These are phyloP conservation scores for Cytospora chrysosperma DNA, from an alignment of 2,329 filamentous ascomycete species.

Conservation along the genomic window DNA sequence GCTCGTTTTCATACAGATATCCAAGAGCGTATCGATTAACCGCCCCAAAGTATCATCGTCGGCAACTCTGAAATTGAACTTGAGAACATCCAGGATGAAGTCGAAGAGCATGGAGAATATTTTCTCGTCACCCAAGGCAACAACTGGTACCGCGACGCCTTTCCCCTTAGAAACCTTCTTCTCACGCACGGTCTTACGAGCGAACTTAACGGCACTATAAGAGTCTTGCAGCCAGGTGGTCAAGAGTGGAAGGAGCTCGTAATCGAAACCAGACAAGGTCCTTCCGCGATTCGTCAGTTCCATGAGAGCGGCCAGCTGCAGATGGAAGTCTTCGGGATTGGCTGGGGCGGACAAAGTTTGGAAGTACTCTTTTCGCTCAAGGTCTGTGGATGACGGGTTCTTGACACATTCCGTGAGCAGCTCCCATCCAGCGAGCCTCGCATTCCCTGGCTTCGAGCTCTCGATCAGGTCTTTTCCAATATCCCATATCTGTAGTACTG, in stretches of 20 bases:
- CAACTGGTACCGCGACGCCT: conserved; percentile 26
- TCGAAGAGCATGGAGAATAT: conserved; percentile 64
- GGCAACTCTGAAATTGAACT: conserved; percentile 71
- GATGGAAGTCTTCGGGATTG: conserved; percentile 62
- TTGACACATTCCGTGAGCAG: conserved; percentile 65
- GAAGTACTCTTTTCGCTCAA: conserved; percentile 67
- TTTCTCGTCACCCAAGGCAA: conserved; percentile 53
- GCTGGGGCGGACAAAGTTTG: conserved; percentile 57
- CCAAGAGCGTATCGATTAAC: conserved; percentile 61
- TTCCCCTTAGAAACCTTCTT: conserved; percentile 42
- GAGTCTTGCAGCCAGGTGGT: conserved; percentile 58
- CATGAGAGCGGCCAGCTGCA: conserved; percentile 63
- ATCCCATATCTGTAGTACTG: conserved; percentile 63
- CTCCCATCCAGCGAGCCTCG: conserved; percentile 62
- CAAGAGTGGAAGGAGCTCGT: conserved; percentile 62
- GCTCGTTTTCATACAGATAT: conserved; percentile 68
- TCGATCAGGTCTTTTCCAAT: conserved; percentile 65
- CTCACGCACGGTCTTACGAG: conserved; percentile 46
- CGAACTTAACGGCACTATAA: conserved; percentile 53
- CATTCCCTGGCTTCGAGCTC: conserved; percentile 49
- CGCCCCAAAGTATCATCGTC: conserved; percentile 59
- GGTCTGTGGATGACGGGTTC: conserved; percentile 60
- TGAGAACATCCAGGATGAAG: conserved; percentile 67
- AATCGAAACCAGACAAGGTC: conserved; percentile 65
- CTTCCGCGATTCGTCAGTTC: conserved; percentile 62